A percentile compares a stretch with the other conserved stretches of the same genome.
phyloP scores from a whole-genome alignment of 495 filamentous ascomycete genomes.

The Penicillium ochrochloron region DNA sequence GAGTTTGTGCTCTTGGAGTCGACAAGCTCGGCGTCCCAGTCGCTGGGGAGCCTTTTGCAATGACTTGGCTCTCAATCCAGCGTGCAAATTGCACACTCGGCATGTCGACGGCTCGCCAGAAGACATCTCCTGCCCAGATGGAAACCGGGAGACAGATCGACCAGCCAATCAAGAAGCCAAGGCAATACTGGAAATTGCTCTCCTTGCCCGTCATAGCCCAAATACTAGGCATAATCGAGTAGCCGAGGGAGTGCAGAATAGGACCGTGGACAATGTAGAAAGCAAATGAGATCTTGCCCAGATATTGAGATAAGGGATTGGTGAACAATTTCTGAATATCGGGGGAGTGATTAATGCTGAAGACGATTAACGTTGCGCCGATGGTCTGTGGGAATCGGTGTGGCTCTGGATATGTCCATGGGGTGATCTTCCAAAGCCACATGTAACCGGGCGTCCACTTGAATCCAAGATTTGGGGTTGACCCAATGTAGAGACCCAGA shows the following conservation, averaged over 20 bases:
- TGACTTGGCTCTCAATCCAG: conserved; percentile 52
- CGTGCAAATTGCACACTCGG: conserved; percentile 60
- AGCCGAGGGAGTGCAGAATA: conserved; percentile 55
- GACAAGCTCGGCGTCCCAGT: conserved; percentile 12
- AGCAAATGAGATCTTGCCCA: conserved; percentile 64
- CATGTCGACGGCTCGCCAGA: conserved; percentile 62
- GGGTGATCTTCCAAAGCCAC: conserved; percentile 48
- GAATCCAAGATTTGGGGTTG: conserved; percentile 47
- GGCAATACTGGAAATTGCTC: conserved; percentile 54
- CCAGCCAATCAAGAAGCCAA: conserved; percentile 56
- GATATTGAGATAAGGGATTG: conserved; percentile 61
- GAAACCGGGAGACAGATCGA: conserved; percentile 54
- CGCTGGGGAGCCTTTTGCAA: conserved; percentile 15
- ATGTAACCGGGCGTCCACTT: conserved; percentile 52
- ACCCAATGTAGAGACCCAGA: conserved; percentile 49
- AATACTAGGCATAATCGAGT: conserved; percentile 54
- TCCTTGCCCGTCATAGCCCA: conserved; percentile 58
- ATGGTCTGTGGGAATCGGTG: conserved; percentile 55
- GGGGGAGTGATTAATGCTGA: conserved; percentile 56
- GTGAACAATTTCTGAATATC: conserved; percentile 60
- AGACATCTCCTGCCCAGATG: conserved; percentile 62
- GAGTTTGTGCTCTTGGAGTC: conserved; percentile 18
- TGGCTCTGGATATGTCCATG: conserved; percentile 47
- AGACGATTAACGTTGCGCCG: conserved; percentile 59
- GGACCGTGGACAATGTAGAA: conserved; percentile 70